Percentiles rank a stretch among this genome's conserved stretches.
phyloP scores from a whole-genome alignment of 371 early-diverging fungal genomes.

The Mortierella sp. region DNA sequence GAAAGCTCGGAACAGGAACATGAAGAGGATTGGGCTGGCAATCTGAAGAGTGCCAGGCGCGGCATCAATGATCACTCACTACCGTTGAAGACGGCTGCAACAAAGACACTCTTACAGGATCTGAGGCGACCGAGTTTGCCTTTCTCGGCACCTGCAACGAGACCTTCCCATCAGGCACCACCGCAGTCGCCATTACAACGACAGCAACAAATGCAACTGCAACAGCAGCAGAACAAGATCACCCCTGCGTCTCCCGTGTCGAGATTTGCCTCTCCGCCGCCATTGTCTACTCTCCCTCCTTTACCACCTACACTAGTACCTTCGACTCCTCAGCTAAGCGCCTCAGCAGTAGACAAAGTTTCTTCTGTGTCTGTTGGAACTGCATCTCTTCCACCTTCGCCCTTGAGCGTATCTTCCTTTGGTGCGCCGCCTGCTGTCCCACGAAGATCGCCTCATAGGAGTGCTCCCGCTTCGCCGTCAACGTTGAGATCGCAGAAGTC shows the following conservation, averaged over 20 bases:
- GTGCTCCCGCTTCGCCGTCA: constrained; percentile 8
- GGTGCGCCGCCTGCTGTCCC: constrained; percentile 11
- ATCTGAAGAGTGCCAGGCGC: constrained; percentile 18
- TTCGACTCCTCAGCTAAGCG: neutral
- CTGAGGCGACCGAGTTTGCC: neutral
- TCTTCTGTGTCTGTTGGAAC: neutral
- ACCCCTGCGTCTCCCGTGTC: neutral
- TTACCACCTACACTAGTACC: neutral
- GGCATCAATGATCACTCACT: no score
- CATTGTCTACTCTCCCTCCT: neutral
- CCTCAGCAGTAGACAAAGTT: no score
- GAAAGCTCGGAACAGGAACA: constrained; percentile 16
- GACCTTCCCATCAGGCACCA: neutral
- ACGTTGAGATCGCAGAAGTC: constrained; percentile 1
- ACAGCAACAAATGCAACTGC: neutral
- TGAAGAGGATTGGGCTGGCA: constrained; percentile 53
- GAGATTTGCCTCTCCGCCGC: neutral
- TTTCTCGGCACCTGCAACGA: no score
- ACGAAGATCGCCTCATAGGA: constrained; percentile 13
- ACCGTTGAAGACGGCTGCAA: no score
- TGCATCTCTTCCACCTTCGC: neutral
- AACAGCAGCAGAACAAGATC: neutral
- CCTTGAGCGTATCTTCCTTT: neutral
- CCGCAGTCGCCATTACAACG: neutral
- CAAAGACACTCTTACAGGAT: neutral